These are phyloP conservation scores for Talaromyces amestolkiae DNA, from an alignment of 2,329 filamentous ascomycete species.

Conservation along the genomic window DNA sequence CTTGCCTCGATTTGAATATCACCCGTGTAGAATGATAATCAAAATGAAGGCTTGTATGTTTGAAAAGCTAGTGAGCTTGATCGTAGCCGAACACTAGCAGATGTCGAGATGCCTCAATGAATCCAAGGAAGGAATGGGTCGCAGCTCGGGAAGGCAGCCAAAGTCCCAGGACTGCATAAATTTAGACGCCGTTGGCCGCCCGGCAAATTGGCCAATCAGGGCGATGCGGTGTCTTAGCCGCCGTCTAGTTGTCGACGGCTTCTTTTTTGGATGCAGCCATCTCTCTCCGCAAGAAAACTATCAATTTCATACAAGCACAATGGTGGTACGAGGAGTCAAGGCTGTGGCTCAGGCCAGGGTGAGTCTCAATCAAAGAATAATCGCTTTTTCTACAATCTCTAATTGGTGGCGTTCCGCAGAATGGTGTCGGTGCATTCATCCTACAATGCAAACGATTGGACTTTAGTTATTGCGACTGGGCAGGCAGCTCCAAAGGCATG, in stretches of 20 bases:
- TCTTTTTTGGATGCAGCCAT: slow-evolving; percentile 3
- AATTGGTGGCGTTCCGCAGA: slow-evolving; percentile 53
- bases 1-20: slow-evolving; percentile 13
- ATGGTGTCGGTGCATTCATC: slow-evolving; percentile 95
- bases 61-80: not conserved
- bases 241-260: slow-evolving; percentile 1
- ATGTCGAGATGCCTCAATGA: not conserved
- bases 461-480: slow-evolving; percentile 96
- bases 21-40: not conserved
- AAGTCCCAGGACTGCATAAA: not conserved
- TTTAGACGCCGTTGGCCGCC: slow-evolving; percentile 26
- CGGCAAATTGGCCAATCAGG: slow-evolving; percentile 27
- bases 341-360: slow-evolving; percentile 58
- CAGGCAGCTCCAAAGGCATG: slow-evolving; percentile 90
- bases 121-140: not conserved
- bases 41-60: not conserved
- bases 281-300: not conserved
- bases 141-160: slow-evolving; percentile 13
- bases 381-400: not conserved
- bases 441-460: slow-evolving; percentile 94
- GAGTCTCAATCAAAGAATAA: slow-evolving; percentile 26
- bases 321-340: slow-evolving; percentile 50
- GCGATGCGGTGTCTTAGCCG: slow-evolving; percentile 3
- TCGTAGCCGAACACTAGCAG: not conserved
- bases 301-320: slow-evolving; percentile 24